Percentiles rank a stretch among this genome's conserved stretches.
These are phyloP conservation scores for Ophiognomonia clavigignenti-juglandacearum DNA, from an alignment of 2,329 filamentous ascomycete genomes.

Conservation along the genomic window DNA sequence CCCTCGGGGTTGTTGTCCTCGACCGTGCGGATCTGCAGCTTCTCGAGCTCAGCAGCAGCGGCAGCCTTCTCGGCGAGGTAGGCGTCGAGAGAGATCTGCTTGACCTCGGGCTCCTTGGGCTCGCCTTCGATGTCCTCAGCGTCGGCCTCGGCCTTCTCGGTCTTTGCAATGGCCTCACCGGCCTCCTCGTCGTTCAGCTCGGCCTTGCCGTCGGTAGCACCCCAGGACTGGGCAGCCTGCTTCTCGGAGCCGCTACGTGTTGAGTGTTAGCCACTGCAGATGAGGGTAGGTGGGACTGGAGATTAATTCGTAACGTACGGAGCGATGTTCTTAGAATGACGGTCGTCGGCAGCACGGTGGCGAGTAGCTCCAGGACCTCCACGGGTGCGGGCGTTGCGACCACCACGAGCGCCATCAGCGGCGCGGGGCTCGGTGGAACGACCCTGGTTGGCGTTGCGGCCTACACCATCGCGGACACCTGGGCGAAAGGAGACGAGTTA, in stretches of 20 bases:
- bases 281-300: not conserved
- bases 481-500: conserved; percentile 18
- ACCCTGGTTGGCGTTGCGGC: conserved; percentile 75
- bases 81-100: conserved; percentile 83
- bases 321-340: conserved; percentile 44
- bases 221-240: conserved; percentile 87
- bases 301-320: conserved; percentile 34
- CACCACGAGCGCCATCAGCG: conserved; percentile 52
- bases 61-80: conserved; percentile 77
- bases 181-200: conserved; percentile 90
- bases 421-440: conserved; percentile 68
- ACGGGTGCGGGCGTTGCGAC: conserved; percentile 58
- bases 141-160: conserved; percentile 70
- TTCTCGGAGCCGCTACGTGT: conserved; percentile 68
- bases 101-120: conserved; percentile 67
- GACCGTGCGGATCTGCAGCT: conserved; percentile 74
- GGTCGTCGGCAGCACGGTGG: conserved; percentile 51
- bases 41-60: conserved; percentile 67
- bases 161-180: conserved; percentile 81
- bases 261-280: not conserved
- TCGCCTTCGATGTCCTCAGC: conserved; percentile 37
- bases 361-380: conserved; percentile 52
- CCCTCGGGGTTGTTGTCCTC: conserved; percentile 84
- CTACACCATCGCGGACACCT: conserved; percentile 79
- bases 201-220: conserved; percentile 72